Base-by-base conservation (phyloP, 31 red algal species). In the Asparagopsis taxiformis region DNA sequence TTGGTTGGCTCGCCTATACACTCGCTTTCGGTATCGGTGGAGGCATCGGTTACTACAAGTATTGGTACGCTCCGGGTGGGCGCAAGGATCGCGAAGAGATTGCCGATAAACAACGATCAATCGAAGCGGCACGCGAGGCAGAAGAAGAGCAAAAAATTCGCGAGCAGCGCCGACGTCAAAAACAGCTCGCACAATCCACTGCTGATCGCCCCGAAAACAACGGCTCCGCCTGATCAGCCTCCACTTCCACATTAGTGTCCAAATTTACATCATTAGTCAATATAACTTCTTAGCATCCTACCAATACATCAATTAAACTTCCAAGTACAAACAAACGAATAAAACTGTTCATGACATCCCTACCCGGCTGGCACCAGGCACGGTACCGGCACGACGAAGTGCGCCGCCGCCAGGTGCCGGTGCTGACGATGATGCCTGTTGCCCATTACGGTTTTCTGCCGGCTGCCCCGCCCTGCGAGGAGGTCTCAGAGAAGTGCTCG, bases 1-100 rank as follows among this genome's bases (percentile, higher is more conserved):
- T 72, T 36, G 86, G 86, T 22, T 90, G 86, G 86, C 59, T 90
- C n/a, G 74, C 75, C 17, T 90, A 81, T 37, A 81, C 76, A 26
- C 51, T 53, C 32, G 86, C 75, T 33, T 90, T 80, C 30, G 53
- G 43, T 19, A 65, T 75, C 4, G 86, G 86, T 4, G 86, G 58
- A 3, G 68, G 67, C 19, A 68, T 90, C 28, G 86, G 86, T 13
- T 68, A 59, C 22, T 68, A 81, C 51, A 74, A 60, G 66, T 90
- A 90, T 33, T 75, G 51, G 51, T 68, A 90, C 31, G 36, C 35
- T 3, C 75, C 86, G 17, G 86, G 86, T 19, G 86, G 86, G n/a
- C 25, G 86, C 22, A 64, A 69, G 34, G 86, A 90, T 22, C 86
- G 86, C n/a, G 86, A 90, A 52, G 56, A 38, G 46, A 61, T 51